Conservation (phyloP, 768 basidiomycete genomes). For the Galerina sulciceps region DNA sequence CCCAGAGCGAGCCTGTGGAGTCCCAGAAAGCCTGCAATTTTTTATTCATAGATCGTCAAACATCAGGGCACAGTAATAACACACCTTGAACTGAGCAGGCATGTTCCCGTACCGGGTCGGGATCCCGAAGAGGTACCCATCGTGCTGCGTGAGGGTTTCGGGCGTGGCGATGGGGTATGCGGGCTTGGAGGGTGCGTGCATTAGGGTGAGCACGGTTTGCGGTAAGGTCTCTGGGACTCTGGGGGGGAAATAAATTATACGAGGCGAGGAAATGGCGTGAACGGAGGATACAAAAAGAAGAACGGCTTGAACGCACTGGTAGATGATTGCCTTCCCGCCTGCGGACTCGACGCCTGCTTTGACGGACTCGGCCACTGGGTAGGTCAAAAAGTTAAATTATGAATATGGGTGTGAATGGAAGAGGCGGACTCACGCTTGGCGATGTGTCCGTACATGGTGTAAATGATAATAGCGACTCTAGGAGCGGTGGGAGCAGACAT, state of each 20-base stretch:
- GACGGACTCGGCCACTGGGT: slow-evolving; percentile 62
- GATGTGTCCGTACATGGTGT: slow-evolving; percentile 78
- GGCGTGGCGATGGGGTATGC: slow-evolving; percentile 71
- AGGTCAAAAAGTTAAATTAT: not conserved
- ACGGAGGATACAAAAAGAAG: not conserved
- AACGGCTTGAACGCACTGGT: slow-evolving; percentile 65
- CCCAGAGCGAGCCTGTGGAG: slow-evolving; percentile 68
- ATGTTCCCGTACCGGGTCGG: slow-evolving; percentile 84
- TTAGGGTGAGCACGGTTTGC: slow-evolving; percentile 62
- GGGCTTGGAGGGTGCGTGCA: slow-evolving; percentile 76
- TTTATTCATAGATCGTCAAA: too few species aligned
- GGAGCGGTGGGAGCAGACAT: slow-evolving; percentile 46
- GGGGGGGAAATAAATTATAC: not conserved
- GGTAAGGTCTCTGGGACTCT: slow-evolving; percentile 84
- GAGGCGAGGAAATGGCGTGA: not conserved
- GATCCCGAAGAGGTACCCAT: slow-evolving; percentile 78
- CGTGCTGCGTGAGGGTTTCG: slow-evolving; percentile 55
- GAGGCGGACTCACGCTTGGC: slow-evolving; percentile 52
- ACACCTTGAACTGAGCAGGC: slow-evolving; percentile 79
- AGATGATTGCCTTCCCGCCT: slow-evolving; percentile 56
- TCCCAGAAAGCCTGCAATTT: slow-evolving; percentile 89
- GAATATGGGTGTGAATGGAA: slow-evolving; percentile 24
- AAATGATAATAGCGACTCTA: slow-evolving; percentile 72
- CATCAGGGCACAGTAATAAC: not conserved
- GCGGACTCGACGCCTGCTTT: slow-evolving; percentile 50